These are phyloP conservation scores for Garcia nutans DNA, from an alignment of 345 rosid genomes.

Conservation along the genomic window DNA sequence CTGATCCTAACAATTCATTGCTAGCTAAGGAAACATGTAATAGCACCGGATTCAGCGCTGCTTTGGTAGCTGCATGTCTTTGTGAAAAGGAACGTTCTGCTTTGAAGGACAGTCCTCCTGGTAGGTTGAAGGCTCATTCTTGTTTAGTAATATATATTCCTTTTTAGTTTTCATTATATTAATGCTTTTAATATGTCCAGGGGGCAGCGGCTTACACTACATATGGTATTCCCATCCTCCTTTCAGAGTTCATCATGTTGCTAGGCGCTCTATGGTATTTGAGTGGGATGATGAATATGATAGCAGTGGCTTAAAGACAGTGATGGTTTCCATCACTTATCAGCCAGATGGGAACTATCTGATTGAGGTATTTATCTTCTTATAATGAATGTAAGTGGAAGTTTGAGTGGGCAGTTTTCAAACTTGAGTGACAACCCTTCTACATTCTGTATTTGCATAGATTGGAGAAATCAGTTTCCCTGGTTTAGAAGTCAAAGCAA, in stretches of 20 bases:
- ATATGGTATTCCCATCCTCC: constrained; percentile 80
- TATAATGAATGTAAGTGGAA: constrained; percentile 10
- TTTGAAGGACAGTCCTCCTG: constrained; percentile 41
- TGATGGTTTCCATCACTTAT: constrained; percentile 47
- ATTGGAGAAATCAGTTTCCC: constrained; percentile 45
- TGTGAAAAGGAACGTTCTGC: constrained; percentile 53
- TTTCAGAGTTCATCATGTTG: constrained; percentile 73
- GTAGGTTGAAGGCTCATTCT: constrained; percentile 43
- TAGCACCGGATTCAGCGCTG: constrained; percentile 56
- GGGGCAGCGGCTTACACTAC: constrained; percentile 43
- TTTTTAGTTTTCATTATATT: constrained; percentile 15
- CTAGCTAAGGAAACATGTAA: constrained; percentile 44
- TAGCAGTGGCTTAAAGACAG: constrained; percentile 40
- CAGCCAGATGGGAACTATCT: constrained; percentile 63
- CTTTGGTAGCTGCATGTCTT: constrained; percentile 70
- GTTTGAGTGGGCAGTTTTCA: constrained; percentile 4
- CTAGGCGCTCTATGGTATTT: constrained; percentile 53
- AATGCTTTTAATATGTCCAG: constrained; percentile 41
- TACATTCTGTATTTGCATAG: constrained; percentile 32
- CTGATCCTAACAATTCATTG: constrained; percentile 50
- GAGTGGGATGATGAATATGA: constrained; percentile 72
- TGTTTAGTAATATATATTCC: constrained; percentile 14
- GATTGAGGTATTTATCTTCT: constrained; percentile 49
- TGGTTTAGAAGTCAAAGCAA: constrained; percentile 50
- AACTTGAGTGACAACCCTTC: constrained; percentile 5